Evolutionary conservation across 2,329 filamentous ascomycete species (phyloP).

Genomic region (Alternaria metachromatica): DNA sequence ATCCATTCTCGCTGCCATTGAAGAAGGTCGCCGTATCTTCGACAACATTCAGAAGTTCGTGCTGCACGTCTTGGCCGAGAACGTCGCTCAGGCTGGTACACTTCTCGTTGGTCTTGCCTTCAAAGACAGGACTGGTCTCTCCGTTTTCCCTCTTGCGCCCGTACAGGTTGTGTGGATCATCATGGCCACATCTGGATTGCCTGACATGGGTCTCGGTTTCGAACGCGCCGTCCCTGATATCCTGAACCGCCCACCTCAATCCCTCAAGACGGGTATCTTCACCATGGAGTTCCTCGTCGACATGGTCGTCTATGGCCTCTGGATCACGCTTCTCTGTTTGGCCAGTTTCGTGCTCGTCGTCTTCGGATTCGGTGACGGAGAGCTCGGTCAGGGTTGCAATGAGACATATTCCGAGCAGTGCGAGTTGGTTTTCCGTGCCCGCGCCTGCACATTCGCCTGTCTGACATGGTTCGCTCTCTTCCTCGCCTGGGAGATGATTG

Average conservation of each 20-base stretch:
- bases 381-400: constrained; percentile 46
- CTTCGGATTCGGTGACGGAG: constrained; percentile 42
- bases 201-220: constrained; percentile 85
- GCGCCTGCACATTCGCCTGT: constrained; percentile 75
- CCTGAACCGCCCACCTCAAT: constrained; percentile 78
- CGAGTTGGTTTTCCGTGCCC: constrained; percentile 57
- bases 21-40: constrained; percentile 83
- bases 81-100: constrained; percentile 83
- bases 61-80: constrained; percentile 75
- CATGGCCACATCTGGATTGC: constrained; percentile 79
- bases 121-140: constrained; percentile 72
- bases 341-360: constrained; percentile 47
- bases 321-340: constrained; percentile 42
- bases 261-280: constrained; percentile 48
- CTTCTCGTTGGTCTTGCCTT: constrained; percentile 83
- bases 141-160: constrained; percentile 84
- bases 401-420: constrained; percentile 39
- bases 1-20: constrained; percentile 81
- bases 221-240: constrained; percentile 78
- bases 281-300: constrained; percentile 48
- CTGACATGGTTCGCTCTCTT: constrained; percentile 80
- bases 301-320: constrained; percentile 49
- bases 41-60: constrained; percentile 92
- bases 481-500: constrained; percentile 79
- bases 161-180: constrained; percentile 94